A percentile compares a stretch with the other conserved stretches of the same genome.
Conservation (phyloP, 768 basidiomycete species). For the Collybiopsis confluens region DNA sequence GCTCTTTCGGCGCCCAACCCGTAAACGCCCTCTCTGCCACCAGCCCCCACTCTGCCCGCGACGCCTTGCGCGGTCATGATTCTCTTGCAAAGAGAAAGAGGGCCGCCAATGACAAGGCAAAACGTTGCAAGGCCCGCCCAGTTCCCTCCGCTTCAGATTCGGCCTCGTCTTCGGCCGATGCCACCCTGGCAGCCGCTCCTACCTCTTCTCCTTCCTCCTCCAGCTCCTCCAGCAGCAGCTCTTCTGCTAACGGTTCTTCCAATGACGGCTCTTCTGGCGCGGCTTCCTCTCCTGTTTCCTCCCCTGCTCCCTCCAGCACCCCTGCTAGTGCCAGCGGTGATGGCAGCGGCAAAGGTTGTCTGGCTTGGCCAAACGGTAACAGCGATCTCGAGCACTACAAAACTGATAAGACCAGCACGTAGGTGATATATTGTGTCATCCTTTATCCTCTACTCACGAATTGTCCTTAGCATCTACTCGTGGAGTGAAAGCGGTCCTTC, state of each 20-base stretch:
- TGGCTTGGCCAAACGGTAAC: constrained; percentile 65
- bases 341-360: constrained; percentile 35
- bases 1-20: constrained; percentile 40
- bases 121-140: constrained; percentile 58
- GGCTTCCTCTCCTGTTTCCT: constrained; percentile 8
- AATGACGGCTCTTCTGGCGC: too few relatives aligned
- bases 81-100: constrained; percentile 50
- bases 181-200: neutral
- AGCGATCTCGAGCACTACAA: constrained; percentile 49
- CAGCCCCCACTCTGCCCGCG: constrained; percentile 40
- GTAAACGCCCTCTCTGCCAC: constrained; percentile 57
- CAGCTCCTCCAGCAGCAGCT: constrained; percentile 8
- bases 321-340: constrained; percentile 5
- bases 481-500: constrained; percentile 58
- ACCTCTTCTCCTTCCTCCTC: neutral
- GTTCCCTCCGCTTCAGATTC: constrained; percentile 19
- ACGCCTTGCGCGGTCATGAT: constrained; percentile 38
- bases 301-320: constrained; percentile 5
- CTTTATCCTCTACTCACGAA: neutral
- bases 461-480: constrained; percentile 45
- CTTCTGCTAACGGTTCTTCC: constrained; percentile 8
- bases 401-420: constrained; percentile 41
- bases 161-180: neutral
- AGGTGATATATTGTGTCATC: constrained; percentile 10
- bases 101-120: constrained; percentile 26